Evolutionary conservation across 345 rosid genomes (phyloP).

Genomic region (Arabidopsis suecica): DNA sequence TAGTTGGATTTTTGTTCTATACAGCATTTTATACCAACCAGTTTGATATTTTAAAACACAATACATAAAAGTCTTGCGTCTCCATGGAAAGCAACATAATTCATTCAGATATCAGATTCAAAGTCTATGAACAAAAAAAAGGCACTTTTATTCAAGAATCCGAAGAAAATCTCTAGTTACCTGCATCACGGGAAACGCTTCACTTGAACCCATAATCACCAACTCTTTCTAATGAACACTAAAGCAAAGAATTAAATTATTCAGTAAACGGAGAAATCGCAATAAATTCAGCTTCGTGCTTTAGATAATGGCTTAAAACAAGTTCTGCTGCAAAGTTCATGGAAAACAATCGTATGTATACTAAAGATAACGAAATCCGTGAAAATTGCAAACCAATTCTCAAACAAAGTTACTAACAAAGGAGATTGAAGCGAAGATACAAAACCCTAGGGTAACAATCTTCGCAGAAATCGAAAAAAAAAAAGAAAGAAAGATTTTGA

Average conservation of each 20-base stretch:
- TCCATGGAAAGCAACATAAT: not conserved
- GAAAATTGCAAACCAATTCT: not conserved
- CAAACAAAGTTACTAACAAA: not conserved
- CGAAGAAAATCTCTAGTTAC: slow-evolving; percentile 26
- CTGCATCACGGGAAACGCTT: slow-evolving; percentile 35
- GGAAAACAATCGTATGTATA: not conserved
- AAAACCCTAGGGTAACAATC: slow-evolving; percentile 16
- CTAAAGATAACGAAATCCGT: not conserved
- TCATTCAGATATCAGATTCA: not conserved
- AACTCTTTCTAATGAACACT: slow-evolving; percentile 17
- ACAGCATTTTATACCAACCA: not conserved
- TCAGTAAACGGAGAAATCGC: slow-evolving; percentile 2
- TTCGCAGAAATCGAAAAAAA: not conserved
- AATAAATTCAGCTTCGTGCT: no score
- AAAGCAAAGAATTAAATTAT: not conserved
- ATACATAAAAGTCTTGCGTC: not conserved
- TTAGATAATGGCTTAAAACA: no score
- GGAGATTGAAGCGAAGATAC: slow-evolving; percentile 11
- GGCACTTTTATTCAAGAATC: not conserved
- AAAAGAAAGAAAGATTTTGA: not conserved
- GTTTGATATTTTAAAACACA: not conserved
- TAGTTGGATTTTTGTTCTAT: no score
- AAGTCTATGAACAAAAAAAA: slow-evolving; percentile 6
- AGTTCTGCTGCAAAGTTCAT: no score
- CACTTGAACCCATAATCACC: slow-evolving; percentile 33